Base-by-base conservation (phyloP, 2,329 filamentous ascomycete species). In the Phialocephala sp. region DNA sequence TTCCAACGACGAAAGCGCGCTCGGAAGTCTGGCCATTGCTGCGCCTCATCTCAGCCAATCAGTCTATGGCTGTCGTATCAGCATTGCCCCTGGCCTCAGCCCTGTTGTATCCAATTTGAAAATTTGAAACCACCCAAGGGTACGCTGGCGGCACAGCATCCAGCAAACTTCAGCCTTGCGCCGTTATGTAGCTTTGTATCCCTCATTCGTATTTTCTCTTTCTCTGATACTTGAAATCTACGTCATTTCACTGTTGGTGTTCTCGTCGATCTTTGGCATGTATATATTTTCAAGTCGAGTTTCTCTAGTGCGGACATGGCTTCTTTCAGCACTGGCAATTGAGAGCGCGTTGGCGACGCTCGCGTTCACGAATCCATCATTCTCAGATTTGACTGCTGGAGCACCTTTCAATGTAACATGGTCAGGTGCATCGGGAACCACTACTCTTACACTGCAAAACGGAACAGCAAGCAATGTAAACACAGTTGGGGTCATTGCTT, bases 331-430 rank as follows among this genome's bases (percentile, higher is more conserved):
- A 22, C 5, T 58, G 27, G 32, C 15, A 15, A 18, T 58, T 45
- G 24, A 41, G 24, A 57, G 37, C 3, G n/a, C 41, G 18, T 18
- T 36, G 24, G 65, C 62, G 5, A 41, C 37, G 39, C 57, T 66
- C 39, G 55, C 55, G 24, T 62, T 64, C 39, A 60, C 63, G 20
- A 54, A 57, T 37, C 58, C 58, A 8, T 62, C 62, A 2, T 57
- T 64, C 35, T 50, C 41, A 18, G 59, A 43, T 15, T 54, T 64
- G 35, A 62, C 62, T 24, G 59, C 62, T 43, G 59, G 65, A 36
- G 59, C 39, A 55, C 58, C 55, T 22, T 60, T 55, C 55, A 56
- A 64, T 56, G 47, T 66, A 11, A 66, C 50, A 6, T 66, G 64
- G 64, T 50, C 47, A 57, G 64, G 64, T 8, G 60, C 60, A 27